phyloP scores from a whole-genome alignment of 2,329 filamentous ascomycete species.

The Colletotrichum tropicale region DNA sequence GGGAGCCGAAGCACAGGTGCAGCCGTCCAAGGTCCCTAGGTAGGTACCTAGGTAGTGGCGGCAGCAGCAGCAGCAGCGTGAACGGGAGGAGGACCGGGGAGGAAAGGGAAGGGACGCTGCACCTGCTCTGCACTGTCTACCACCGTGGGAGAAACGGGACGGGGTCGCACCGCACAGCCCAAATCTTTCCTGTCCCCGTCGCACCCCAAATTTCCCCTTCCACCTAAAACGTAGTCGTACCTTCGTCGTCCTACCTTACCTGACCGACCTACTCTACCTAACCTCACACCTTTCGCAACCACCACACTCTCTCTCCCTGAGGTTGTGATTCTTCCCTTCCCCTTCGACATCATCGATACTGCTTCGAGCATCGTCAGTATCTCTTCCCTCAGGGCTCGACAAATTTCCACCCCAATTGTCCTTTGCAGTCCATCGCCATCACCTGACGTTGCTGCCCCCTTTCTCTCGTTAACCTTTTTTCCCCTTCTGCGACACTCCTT shows the following conservation, averaged over 20 bases:
- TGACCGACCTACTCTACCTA: neutral
- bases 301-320: slow-evolving; percentile 17
- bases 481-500: slow-evolving; percentile 32
- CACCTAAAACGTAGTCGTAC: slow-evolving; percentile 15
- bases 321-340: slow-evolving; percentile 19
- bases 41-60: neutral
- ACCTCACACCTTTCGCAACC: slow-evolving; percentile 1
- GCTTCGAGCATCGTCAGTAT: slow-evolving; percentile 11
- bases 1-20: neutral
- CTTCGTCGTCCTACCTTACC: neutral
- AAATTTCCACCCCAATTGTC: neutral
- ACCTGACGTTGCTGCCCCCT: slow-evolving; percentile 21
- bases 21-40: neutral
- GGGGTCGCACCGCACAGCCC: slow-evolving; percentile 5
- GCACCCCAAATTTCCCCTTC: slow-evolving; percentile 24
- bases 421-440: neutral
- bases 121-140: neutral
- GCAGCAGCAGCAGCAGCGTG: neutral
- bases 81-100: neutral
- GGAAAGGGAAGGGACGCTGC: neutral
- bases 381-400: slow-evolving; percentile 3
- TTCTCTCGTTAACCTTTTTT: slow-evolving; percentile 22
- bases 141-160: slow-evolving; percentile 4
- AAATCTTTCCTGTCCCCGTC: slow-evolving; percentile 18
- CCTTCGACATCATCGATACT: slow-evolving; percentile 21